phyloP scores from a whole-genome alignment of 2,329 filamentous ascomycete species.

The Exophiala sp. region DNA sequence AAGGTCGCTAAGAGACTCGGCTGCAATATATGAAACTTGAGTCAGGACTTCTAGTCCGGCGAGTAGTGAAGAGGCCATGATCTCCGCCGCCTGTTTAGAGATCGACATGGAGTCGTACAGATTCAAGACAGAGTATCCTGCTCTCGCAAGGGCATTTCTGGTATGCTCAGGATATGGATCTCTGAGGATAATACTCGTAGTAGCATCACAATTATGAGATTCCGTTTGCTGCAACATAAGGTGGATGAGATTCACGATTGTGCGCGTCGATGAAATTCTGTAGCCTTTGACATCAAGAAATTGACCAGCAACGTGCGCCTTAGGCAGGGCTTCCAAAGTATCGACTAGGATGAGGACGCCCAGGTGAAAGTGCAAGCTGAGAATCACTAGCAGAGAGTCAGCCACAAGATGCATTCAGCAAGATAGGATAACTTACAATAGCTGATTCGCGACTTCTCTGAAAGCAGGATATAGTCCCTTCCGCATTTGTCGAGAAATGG shows the following conservation, averaged over 20 bases:
- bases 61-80: too few species aligned
- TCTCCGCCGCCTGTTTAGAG: too few species aligned
- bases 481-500: conserved; percentile 1
- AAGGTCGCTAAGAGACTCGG: too few species aligned
- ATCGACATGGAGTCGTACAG: not conserved
- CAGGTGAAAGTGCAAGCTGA: conserved; percentile 10
- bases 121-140: conserved; percentile 5
- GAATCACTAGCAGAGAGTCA: not conserved
- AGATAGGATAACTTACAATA: conserved; percentile 5
- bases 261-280: conserved; percentile 3
- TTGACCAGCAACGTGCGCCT: not conserved
- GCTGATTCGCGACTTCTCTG: conserved; percentile 1
- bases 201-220: not conserved
- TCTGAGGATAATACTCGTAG: not conserved
- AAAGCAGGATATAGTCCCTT: conserved; percentile 6
- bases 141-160: conserved; percentile 1
- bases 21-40: too few species aligned
- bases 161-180: conserved; percentile 13
- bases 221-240: conserved; percentile 4
- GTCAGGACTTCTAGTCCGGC: too few species aligned
- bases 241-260: conserved; percentile 7
- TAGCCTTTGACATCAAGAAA: not conserved
- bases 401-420: not conserved
- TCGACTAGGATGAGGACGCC: conserved; percentile 9
- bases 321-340: not conserved